Conservation (phyloP, 1,139 yeast genomes). For the Candida albicans region DNA sequence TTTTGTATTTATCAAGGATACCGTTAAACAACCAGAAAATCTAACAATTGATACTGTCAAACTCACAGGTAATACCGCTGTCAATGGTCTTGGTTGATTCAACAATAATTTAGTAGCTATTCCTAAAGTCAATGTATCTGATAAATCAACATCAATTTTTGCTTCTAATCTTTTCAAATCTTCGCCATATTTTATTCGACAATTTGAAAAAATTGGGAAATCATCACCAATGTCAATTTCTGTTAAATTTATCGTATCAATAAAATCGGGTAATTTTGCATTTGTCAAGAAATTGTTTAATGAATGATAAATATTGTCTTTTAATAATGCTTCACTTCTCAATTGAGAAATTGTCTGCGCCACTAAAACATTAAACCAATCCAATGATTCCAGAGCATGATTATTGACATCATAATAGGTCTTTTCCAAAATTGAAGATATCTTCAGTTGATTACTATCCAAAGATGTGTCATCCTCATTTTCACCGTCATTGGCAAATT, state of each 20-base stretch:
- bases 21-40: constrained; percentile 89
- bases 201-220: constrained; percentile 91
- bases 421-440: constrained; percentile 67
- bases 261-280: constrained; percentile 69
- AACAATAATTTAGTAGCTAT: constrained; percentile 79
- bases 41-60: constrained; percentile 85
- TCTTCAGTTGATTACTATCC: constrained; percentile 16
- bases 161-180: constrained; percentile 70
- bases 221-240: constrained; percentile 94
- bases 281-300: constrained; percentile 55
- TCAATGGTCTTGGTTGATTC: constrained; percentile 81
- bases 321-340: constrained; percentile 78
- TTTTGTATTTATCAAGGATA: constrained; percentile 62
- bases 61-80: constrained; percentile 83
- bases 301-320: constrained; percentile 82
- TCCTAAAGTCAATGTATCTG: constrained; percentile 88
- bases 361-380: constrained; percentile 93
- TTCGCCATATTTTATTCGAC: constrained; percentile 70
- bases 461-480: constrained; percentile 24
- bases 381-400: constrained; percentile 87
- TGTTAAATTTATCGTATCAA: constrained; percentile 75
- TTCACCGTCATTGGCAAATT: constrained; percentile 1
- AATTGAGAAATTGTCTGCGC: constrained; percentile 90
- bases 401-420: constrained; percentile 88
- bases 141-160: constrained; percentile 87